Base-by-base conservation (phyloP, 2,329 filamentous ascomycete species). In the Trichoderma cornu-damae region DNA sequence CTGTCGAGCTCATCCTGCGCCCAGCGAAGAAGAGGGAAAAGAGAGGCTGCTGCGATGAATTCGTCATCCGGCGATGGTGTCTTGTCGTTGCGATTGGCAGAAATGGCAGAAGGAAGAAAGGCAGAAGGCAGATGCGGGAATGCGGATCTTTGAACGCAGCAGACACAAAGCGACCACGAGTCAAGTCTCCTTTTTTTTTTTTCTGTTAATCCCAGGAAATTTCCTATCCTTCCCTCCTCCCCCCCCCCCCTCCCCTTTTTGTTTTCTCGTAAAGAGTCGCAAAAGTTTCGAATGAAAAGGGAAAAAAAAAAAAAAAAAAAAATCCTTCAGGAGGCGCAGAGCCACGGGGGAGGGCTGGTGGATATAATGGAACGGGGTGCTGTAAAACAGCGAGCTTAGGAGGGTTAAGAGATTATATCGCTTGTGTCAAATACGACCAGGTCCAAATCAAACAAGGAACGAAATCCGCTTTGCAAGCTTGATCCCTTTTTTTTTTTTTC, bases 1-100 rank as follows among this genome's bases (percentile, higher is more conserved):
- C 67, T 43, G 64, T 63, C 14, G 65, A 64, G 42, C 66, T 54
- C 51, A 54, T 54, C 28, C 6, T 46, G 51, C 37, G 40, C 51
- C 40, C 32, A 22, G 12, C 11, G 28, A 20, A 1, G 7, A 7
- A 12, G 9, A 14, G 8, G 64, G 28, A 30, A 9, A 30, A 6
- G 5, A 30, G 9, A 9, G 28, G 28, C 9, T 30, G 28, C 5
- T 30, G 62, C 67, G 65, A 38, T 37, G 51, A 44, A 16, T 30
- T 54, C 42, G 16, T 54, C 51, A 54, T 54, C 7, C 51, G 51
- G 40, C 40, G 50, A 26, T 16, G 16, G 9, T 28, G n/a, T 32
- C 22, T 44, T 22, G 22, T 28, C 5, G 43, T 18, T 32, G 43
- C 34, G 34, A 28, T 32, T 20, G 12, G 34, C 16, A 22, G 44